These are phyloP conservation scores for Grifola frondosa DNA, from an alignment of 1,284 basidiomycete species.

Conservation along the genomic window DNA sequence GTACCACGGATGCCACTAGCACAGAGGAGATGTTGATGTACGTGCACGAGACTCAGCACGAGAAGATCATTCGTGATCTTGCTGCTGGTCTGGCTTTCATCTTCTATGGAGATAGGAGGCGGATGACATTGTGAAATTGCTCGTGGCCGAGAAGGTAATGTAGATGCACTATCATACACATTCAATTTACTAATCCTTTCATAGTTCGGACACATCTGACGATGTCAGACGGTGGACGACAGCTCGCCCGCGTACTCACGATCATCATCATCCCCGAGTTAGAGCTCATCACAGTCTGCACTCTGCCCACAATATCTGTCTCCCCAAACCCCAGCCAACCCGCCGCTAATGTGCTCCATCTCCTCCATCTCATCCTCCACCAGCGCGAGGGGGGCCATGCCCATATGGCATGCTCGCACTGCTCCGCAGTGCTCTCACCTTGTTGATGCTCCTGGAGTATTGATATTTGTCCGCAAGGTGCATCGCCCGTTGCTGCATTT, in stretches of 20 bases:
- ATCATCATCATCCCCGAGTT: constrained; percentile 44
- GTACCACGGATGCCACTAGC: constrained; percentile 75
- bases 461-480: constrained; percentile 57
- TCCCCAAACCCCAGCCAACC: constrained; percentile 30
- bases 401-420: constrained; percentile 63
- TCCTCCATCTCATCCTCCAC: constrained; percentile 75
- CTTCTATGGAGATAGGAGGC: constrained; percentile 87
- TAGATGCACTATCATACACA: no score
- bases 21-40: constrained; percentile 92
- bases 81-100: constrained; percentile 88
- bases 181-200: background rate
- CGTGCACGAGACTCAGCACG: constrained; percentile 92
- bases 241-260: constrained; percentile 50
- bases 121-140: constrained; percentile 67
- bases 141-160: constrained; percentile 81
- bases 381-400: constrained; percentile 45
- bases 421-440: constrained; percentile 40
- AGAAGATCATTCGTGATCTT: constrained; percentile 94
- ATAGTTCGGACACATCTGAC: constrained; percentile 91
- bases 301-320: constrained; percentile 29
- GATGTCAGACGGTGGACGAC: constrained; percentile 93
- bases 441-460: constrained; percentile 30
- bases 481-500: constrained; percentile 57
- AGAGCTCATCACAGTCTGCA: constrained; percentile 47
- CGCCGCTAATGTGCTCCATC: constrained; percentile 39